Evolutionary conservation across 768 basidiomycete species (phyloP).

Genomic region (Tylopilus balloui): DNA sequence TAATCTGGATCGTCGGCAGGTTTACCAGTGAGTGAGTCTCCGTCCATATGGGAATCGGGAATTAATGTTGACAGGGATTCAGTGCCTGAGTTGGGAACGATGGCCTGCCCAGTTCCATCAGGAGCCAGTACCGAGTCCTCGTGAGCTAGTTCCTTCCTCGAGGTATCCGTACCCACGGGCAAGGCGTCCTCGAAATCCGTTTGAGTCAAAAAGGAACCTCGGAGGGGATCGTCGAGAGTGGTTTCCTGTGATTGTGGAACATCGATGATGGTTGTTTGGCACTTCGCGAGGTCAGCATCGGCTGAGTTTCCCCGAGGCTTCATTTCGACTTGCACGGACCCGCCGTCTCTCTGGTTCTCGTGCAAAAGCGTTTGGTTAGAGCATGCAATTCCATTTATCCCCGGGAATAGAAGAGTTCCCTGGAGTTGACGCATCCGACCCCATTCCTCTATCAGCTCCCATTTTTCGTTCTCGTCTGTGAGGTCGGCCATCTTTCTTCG

Average conservation of each 20-base stretch:
- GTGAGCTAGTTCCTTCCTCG: neutral
- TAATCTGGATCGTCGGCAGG: neutral
- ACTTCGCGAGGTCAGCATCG: neutral
- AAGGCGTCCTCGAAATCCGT: neutral
- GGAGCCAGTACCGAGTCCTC: neutral
- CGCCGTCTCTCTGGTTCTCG: conserved; percentile 1
- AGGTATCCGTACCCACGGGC: neutral
- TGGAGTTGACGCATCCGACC: conserved; percentile 29
- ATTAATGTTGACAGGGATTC: neutral
- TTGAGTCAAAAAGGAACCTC: neutral
- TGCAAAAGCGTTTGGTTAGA: neutral
- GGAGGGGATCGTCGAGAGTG: neutral
- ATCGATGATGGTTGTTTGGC: neutral
- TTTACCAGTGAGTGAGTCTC: neutral
- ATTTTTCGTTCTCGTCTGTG: conserved; percentile 20
- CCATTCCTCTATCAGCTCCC: conserved; percentile 30
- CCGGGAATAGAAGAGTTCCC: conserved; percentile 18
- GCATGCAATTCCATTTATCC: conserved; percentile 3
- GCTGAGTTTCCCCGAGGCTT: neutral
- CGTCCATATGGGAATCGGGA: neutral
- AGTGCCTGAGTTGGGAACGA: neutral
- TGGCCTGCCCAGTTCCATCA: conserved; percentile 2
- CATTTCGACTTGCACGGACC: neutral
- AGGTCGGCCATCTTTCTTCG: conserved; percentile 14
- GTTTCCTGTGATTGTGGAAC: conserved; percentile 6